Percentiles rank a stretch among this genome's conserved stretches.
Conservation (phyloP, 106 monocot genomes). For the Allium cepa region DNA sequence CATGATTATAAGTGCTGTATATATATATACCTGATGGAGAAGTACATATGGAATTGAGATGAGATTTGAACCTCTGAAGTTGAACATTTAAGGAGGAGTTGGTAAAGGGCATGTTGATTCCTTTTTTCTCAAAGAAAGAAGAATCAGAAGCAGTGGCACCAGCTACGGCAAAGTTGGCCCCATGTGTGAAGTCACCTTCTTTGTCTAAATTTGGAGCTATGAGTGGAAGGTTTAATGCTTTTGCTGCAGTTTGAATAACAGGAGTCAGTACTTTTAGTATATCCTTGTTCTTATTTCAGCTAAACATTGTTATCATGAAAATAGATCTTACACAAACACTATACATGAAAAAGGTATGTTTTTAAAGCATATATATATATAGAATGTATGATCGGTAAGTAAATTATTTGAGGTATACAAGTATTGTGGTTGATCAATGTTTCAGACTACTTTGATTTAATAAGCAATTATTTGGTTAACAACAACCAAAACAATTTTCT, state of each 20-base stretch:
- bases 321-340: no score
- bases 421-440: no score
- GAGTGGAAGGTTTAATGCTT: not conserved
- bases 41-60: conserved; percentile 7
- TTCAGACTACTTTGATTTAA: no score
- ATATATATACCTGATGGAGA: not conserved
- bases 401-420: no score
- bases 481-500: no score
- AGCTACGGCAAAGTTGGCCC: conserved; percentile 58
- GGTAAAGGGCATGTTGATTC: conserved; percentile 5
- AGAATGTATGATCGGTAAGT: no score
- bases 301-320: no score
- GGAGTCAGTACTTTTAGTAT: no score
- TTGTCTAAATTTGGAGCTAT: not conserved
- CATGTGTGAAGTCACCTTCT: conserved; percentile 24
- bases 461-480: no score
- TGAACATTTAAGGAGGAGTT: conserved; percentile 8
- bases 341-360: no score
- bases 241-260: not conserved
- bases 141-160: conserved; percentile 46
- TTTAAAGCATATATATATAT: no score
- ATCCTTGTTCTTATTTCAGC: no score
- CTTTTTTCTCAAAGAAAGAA: conserved; percentile 18
- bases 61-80: conserved; percentile 6
- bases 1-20: not conserved